Evolutionary conservation across 495 filamentous ascomycete species (phyloP).

Genomic region (Xylaria telfairii): DNA sequence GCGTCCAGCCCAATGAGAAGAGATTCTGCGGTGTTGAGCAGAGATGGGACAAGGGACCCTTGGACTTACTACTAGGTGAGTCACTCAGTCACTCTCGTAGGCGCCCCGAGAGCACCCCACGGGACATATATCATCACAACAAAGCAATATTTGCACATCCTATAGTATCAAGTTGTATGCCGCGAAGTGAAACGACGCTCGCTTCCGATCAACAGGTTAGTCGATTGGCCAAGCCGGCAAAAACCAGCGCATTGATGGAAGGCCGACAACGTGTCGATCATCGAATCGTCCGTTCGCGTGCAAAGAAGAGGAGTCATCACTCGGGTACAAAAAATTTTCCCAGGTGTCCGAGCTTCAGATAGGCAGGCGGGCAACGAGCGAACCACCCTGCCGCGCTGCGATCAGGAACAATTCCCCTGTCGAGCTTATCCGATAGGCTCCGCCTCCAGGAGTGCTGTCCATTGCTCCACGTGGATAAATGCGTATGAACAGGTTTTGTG

Average conservation of each 20-base stretch:
- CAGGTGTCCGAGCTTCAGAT: background rate
- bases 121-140: background rate
- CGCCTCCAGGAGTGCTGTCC: background rate
- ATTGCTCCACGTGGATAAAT: background rate
- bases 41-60: constrained; percentile 1
- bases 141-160: background rate
- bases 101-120: constrained; percentile 1
- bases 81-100: constrained; percentile 14
- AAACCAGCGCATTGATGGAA: background rate
- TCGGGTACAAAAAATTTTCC: constrained; percentile 3
- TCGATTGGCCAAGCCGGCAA: constrained; percentile 4
- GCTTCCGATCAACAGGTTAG: background rate
- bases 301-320: background rate
- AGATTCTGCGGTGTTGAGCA: background rate
- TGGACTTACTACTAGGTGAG: constrained; percentile 18
- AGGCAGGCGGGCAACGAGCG: constrained; percentile 5
- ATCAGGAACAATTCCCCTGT: constrained; percentile 11
- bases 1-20: constrained; percentile 15
- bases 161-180: background rate
- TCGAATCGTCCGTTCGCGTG: background rate
- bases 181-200: constrained; percentile 2
- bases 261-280: constrained; percentile 18
- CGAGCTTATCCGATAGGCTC: constrained; percentile 16
- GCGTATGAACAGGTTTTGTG: constrained; percentile 1
- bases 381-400: constrained; percentile 2